phyloP scores from a whole-genome alignment of 768 basidiomycete genomes.

The Amanita exitialis region DNA sequence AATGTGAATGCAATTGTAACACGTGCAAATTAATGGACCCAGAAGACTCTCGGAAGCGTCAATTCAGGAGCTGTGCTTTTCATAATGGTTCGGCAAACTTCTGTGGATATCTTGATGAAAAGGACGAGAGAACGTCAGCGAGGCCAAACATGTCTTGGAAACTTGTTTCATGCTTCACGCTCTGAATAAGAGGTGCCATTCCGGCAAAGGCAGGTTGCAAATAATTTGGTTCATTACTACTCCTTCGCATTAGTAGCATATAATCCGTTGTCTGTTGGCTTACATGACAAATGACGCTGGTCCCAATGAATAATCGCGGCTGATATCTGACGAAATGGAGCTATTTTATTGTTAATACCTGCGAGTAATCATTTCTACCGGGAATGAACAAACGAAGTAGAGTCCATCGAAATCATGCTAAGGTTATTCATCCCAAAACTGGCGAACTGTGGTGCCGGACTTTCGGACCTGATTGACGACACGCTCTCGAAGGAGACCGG shows the following conservation, averaged over 20 bases:
- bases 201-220: not conserved
- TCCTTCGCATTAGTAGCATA: not conserved
- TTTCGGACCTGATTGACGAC: not conserved
- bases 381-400: conserved; percentile 2
- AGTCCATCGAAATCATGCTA: not conserved
- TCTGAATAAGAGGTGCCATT: not conserved
- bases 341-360: not conserved
- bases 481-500: not conserved
- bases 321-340: not conserved
- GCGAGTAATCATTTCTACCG: not conserved
- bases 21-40: not conserved
- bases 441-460: not conserved
- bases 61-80: not conserved
- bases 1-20: not conserved
- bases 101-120: not conserved
- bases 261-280: not conserved
- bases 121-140: not conserved
- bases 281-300: not conserved
- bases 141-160: not conserved
- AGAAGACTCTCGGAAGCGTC: not conserved
- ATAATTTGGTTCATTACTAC: not conserved
- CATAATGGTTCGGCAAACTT: not conserved
- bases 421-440: not conserved
- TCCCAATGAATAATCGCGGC: not conserved
- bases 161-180: not conserved